A percentile compares a stretch with the other conserved stretches of the same genome.
Evolutionary conservation across 2,329 filamentous ascomycete genomes (phyloP).

Genomic region (Alternaria angustiovoidea): DNA sequence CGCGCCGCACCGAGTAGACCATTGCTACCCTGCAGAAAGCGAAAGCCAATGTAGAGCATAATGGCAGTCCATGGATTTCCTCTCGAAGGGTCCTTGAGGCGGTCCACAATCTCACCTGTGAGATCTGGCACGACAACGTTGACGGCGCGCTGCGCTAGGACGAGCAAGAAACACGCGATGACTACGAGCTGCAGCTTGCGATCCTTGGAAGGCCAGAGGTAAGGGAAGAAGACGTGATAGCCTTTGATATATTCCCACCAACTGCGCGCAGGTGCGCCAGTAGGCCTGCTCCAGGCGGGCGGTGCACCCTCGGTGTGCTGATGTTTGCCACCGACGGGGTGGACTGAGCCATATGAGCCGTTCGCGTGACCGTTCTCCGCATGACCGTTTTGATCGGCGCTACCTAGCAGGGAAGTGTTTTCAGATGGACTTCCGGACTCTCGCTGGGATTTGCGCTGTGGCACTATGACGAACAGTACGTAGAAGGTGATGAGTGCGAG

Average conservation of each 20-base stretch:
- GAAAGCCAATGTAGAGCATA: slow-evolving; percentile 77
- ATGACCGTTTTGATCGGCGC: slow-evolving; percentile 54
- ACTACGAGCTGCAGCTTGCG: slow-evolving; percentile 78
- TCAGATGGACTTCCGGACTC: slow-evolving; percentile 58
- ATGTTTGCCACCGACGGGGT: slow-evolving; percentile 53
- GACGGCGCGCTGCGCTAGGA: slow-evolving; percentile 81
- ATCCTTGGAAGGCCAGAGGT: slow-evolving; percentile 91
- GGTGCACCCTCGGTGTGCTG: slow-evolving; percentile 66
- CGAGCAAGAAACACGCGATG: slow-evolving; percentile 79
- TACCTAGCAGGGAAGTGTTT: slow-evolving; percentile 68
- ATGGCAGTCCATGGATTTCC: slow-evolving; percentile 77
- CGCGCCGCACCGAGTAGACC: slow-evolving; percentile 84
- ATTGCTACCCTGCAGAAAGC: slow-evolving; percentile 86
- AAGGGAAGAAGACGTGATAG: slow-evolving; percentile 94
- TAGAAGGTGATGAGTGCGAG: slow-evolving; percentile 68
- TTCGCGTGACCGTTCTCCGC: slow-evolving; percentile 60
- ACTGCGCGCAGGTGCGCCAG: slow-evolving; percentile 82
- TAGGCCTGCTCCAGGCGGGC: slow-evolving; percentile 87
- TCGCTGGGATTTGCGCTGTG: slow-evolving; percentile 27
- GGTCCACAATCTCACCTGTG: slow-evolving; percentile 79
- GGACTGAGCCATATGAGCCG: slow-evolving; percentile 62
- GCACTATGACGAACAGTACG: slow-evolving; percentile 59
- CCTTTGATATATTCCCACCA: slow-evolving; percentile 97
- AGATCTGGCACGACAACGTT: slow-evolving; percentile 87
- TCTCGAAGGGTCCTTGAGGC: slow-evolving; percentile 64